These are phyloP conservation scores for Annulohypoxylon moriforme DNA, from an alignment of 495 filamentous ascomycete genomes.

Conservation along the genomic window DNA sequence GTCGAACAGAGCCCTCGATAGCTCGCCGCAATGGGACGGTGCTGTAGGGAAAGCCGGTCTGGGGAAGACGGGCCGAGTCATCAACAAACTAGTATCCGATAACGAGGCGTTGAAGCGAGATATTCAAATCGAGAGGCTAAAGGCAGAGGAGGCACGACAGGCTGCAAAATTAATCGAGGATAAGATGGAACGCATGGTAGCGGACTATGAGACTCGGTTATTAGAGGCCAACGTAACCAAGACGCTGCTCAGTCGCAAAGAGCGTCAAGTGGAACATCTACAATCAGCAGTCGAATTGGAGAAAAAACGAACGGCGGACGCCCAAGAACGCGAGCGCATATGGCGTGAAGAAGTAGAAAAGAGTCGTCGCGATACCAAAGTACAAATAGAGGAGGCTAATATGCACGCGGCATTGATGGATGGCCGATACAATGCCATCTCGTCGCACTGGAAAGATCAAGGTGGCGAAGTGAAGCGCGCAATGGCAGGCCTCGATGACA, in stretches of 20 bases:
- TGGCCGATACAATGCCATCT: conserved; percentile 77
- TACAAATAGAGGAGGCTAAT: conserved; percentile 70
- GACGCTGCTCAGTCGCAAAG: conserved; percentile 76
- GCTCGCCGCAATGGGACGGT: conserved; percentile 69
- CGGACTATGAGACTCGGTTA: conserved; percentile 74
- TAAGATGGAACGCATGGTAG: conserved; percentile 74
- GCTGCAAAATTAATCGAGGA: conserved; percentile 77
- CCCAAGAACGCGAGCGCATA: conserved; percentile 68
- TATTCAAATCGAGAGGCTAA: conserved; percentile 75
- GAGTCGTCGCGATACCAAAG: conserved; percentile 68
- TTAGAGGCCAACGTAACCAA: conserved; percentile 78
- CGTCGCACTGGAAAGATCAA: conserved; percentile 71
- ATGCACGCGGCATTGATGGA: conserved; percentile 66
- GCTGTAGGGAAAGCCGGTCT: conserved; percentile 82
- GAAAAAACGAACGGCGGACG: conserved; percentile 67
- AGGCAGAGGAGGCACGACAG: conserved; percentile 77
- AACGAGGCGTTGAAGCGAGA: conserved; percentile 87
- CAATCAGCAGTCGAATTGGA: conserved; percentile 75
- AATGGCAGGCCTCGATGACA: conserved; percentile 65
- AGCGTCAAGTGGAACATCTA: conserved; percentile 81
- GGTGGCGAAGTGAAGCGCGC: conserved; percentile 67
- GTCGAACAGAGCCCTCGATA: conserved; percentile 30
- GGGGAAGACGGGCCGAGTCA: conserved; percentile 93
- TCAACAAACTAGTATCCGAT: conserved; percentile 88
- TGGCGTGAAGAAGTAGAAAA: conserved; percentile 72